Conservation (phyloP, 108 stramenopile genomes). For the Skeletonema potamos region DNA sequence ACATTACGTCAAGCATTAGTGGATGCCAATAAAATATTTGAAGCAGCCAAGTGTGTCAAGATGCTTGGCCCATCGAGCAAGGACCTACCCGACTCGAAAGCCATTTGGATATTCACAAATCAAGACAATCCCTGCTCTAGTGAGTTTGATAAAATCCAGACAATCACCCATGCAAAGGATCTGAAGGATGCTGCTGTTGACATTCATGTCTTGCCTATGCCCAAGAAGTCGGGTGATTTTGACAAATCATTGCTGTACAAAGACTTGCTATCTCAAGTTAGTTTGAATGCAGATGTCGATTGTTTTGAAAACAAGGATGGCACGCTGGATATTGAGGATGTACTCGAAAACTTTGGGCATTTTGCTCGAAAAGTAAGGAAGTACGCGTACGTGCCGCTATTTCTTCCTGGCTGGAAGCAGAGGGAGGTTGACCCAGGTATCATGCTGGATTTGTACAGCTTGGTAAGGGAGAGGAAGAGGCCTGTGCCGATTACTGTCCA, state of each 20-base stretch:
- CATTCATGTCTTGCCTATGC: conserved; percentile 66
- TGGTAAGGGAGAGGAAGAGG: conserved; percentile 58
- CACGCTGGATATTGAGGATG: conserved; percentile 24
- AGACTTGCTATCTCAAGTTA: background rate
- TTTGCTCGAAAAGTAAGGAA: conserved; percentile 37
- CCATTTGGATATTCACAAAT: conserved; percentile 82
- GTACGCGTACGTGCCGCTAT: conserved; percentile 53
- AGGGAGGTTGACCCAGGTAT: conserved; percentile 45
- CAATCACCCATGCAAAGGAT: conserved; percentile 53
- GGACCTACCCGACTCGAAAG: conserved; percentile 52
- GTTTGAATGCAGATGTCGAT: background rate
- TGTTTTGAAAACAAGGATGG: conserved; percentile 4
- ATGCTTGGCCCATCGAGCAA: conserved; percentile 31
- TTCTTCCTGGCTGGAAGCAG: conserved; percentile 62
- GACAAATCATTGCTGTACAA: conserved; percentile 30
- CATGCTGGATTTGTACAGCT: conserved; percentile 65
- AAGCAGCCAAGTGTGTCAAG: conserved; percentile 55
- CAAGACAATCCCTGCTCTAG: conserved; percentile 55
- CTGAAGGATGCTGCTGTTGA: conserved; percentile 49
- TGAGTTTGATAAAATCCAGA: conserved; percentile 26
- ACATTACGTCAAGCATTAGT: conserved; percentile 35
- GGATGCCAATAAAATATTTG: conserved; percentile 53
- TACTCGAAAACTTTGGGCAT: conserved; percentile 27
- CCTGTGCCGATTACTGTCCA: conserved; percentile 56
- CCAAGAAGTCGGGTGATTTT: conserved; percentile 11